A percentile compares a stretch with the other conserved stretches of the same genome.
Evolutionary conservation across 306 rosid species (phyloP).

Genomic region (Purshia tridentata): DNA sequence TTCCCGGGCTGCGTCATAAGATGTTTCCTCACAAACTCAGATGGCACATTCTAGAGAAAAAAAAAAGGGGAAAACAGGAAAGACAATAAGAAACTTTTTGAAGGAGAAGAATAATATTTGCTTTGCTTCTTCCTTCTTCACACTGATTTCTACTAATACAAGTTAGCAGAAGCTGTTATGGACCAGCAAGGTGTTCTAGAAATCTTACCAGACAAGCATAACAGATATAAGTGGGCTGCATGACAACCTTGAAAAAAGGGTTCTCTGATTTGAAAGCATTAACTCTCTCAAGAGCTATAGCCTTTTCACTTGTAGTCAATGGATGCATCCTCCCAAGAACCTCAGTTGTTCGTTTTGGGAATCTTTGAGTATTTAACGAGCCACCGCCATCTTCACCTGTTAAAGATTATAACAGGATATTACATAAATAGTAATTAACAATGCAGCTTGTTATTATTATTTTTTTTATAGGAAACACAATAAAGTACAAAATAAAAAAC

Average conservation of each 20-base stretch:
- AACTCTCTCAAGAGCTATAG: background rate
- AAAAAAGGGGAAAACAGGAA: background rate
- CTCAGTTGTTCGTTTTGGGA: background rate
- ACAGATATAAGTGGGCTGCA: slow-evolving; percentile 4
- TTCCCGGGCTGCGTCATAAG: background rate
- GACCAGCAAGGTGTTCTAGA: background rate
- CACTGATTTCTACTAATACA: background rate
- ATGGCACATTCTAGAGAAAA: background rate
- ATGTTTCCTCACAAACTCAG: background rate
- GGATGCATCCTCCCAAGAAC: background rate
- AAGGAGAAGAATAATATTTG: background rate
- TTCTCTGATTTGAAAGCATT: background rate
- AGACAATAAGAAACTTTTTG: background rate
- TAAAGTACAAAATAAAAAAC: background rate
- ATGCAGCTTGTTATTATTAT: background rate
- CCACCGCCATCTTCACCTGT: background rate
- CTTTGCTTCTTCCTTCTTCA: too few species aligned
- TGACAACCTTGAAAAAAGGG: slow-evolving; percentile 5
- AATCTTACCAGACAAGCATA: background rate
- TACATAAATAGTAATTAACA: background rate
- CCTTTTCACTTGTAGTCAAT: background rate
- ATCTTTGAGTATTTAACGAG: background rate
- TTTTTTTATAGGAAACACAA: background rate
- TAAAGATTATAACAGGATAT: background rate
- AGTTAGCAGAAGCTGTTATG: background rate